These are phyloP conservation scores for Chalciporus chontae DNA, from an alignment of 768 basidiomycete species.

Conservation along the genomic window DNA sequence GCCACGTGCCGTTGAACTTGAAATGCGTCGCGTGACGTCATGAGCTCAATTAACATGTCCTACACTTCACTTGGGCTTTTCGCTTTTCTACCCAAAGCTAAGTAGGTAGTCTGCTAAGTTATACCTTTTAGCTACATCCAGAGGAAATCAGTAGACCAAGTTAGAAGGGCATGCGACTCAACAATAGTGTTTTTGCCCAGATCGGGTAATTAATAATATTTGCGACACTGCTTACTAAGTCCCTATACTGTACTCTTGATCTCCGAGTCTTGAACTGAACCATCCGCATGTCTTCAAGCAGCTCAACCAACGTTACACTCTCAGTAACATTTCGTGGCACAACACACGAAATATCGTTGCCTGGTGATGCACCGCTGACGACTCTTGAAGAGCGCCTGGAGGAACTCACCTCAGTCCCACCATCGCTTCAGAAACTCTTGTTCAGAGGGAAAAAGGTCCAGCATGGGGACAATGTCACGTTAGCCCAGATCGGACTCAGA, in stretches of 20 bases:
- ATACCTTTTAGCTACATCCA: no score
- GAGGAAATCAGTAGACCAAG: no score
- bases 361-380: conserved; percentile 49
- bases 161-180: no score
- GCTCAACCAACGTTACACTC: conserved; percentile 11
- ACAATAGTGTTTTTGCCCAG: no score
- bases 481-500: conserved; percentile 53
- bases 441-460: conserved; percentile 61
- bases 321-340: conserved; percentile 47
- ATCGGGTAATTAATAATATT: no score
- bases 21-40: neutral
- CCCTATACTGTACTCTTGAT: neutral
- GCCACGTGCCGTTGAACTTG: no score
- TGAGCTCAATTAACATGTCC: no score
- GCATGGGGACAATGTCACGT: conserved; percentile 28
- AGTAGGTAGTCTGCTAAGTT: no score
- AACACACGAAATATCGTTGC: conserved; percentile 44
- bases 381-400: conserved; percentile 50
- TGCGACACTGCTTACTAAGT: conserved; percentile 14
- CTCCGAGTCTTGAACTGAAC: neutral
- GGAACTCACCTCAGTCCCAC: conserved; percentile 64
- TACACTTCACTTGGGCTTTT: no score
- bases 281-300: conserved; percentile 11
- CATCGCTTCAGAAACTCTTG: conserved; percentile 65
- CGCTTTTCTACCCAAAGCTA: no score